phyloP scores from a whole-genome alignment of 2,329 filamentous ascomycete species.

The Sclerotinia subarctica region DNA sequence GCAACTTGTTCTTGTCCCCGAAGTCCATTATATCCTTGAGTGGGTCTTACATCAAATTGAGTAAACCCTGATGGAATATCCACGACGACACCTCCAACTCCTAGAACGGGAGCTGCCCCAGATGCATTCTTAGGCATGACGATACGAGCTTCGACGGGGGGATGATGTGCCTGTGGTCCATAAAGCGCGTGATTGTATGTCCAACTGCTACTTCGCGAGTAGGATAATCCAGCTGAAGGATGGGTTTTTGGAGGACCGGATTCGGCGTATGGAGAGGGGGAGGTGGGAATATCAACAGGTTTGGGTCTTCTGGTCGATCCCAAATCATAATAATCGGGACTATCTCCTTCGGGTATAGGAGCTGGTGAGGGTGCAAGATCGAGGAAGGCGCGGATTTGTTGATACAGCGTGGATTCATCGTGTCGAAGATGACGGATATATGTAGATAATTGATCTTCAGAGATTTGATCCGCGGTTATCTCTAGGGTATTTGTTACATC shows the following conservation, averaged over 20 bases:
- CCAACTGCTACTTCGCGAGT: slow-evolving; percentile 53
- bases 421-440: slow-evolving; percentile 53
- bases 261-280: slow-evolving; percentile 44
- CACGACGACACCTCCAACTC: slow-evolving; percentile 38
- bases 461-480: slow-evolving; percentile 43
- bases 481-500: slow-evolving; percentile 32
- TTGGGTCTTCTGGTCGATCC: background rate
- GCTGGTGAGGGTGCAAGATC: slow-evolving; percentile 47
- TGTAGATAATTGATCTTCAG: slow-evolving; percentile 49
- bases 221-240: slow-evolving; percentile 62
- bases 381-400: slow-evolving; percentile 57
- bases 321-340: background rate
- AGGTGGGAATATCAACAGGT: slow-evolving; percentile 30
- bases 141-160: slow-evolving; percentile 56
- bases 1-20: slow-evolving; percentile 6
- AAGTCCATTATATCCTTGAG: background rate
- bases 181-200: slow-evolving; percentile 58
- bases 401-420: slow-evolving; percentile 51
- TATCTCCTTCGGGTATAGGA: background rate
- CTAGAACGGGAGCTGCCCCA: slow-evolving; percentile 31
- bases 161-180: slow-evolving; percentile 53
- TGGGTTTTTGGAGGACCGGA: slow-evolving; percentile 58
- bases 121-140: slow-evolving; percentile 46
- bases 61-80: slow-evolving; percentile 26
- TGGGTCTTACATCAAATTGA: slow-evolving; percentile 9